These are phyloP conservation scores for Warburgia ugandensis DNA, from an alignment of 164 flowering plant genomes.

Conservation along the genomic window DNA sequence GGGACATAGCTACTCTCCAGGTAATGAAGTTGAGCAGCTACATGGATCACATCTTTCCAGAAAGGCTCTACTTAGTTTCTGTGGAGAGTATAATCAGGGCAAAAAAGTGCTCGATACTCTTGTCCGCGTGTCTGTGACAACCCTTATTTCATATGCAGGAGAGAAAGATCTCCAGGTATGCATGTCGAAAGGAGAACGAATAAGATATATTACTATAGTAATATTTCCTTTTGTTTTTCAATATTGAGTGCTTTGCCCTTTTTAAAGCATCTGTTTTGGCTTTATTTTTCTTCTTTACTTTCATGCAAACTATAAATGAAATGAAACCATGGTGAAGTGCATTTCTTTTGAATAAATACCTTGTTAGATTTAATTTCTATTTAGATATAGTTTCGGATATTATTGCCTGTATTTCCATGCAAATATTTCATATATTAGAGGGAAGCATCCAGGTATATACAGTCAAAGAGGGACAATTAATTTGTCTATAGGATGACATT, in stretches of 20 bases:
- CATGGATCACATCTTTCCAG: conserved; percentile 27
- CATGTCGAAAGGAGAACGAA: background rate
- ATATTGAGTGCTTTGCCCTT: background rate
- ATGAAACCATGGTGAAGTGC: background rate
- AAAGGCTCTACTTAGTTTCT: conserved; percentile 42
- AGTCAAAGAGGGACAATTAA: too few species aligned
- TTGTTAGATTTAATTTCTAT: background rate
- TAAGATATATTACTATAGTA: background rate
- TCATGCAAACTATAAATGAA: background rate
- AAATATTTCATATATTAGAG: too few species aligned
- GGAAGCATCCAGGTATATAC: too few species aligned
- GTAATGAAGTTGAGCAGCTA: conserved; percentile 19
- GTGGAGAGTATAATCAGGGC: conserved; percentile 68
- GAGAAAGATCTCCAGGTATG: conserved; percentile 88
- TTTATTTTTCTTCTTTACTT: background rate
- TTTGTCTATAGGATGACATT: too few species aligned
- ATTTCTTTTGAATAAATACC: background rate
- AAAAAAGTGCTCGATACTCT: conserved; percentile 61
- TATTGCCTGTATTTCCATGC: too few species aligned
- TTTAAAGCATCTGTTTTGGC: background rate
- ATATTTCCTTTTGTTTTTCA: too few species aligned
- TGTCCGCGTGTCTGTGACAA: conserved; percentile 52
- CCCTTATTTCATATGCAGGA: conserved; percentile 77
- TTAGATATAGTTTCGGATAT: too few species aligned
- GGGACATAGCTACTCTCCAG: conserved; percentile 14